These are phyloP conservation scores for Boechera divaricarpa DNA, from an alignment of 345 rosid species.

Conservation along the genomic window DNA sequence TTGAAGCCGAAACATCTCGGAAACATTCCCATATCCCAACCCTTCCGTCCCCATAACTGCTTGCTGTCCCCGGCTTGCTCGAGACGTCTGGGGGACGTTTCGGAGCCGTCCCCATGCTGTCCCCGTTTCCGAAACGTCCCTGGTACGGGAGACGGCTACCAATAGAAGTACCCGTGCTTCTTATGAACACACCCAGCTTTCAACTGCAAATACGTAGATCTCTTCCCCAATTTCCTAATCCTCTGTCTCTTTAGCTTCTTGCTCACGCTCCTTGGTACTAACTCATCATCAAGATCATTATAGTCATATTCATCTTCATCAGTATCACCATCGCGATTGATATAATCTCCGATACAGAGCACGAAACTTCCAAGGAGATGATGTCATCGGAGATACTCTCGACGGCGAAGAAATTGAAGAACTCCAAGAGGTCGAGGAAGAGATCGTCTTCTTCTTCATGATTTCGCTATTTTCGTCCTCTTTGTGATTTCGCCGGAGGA, in stretches of 20 bases:
- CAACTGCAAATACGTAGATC: constrained; percentile 28
- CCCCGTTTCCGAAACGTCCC: too few relatives aligned
- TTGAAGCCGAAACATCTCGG: too few relatives aligned
- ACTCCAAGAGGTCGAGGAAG: background rate
- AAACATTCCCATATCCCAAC: too few relatives aligned
- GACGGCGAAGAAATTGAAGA: background rate
- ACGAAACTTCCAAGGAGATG: background rate
- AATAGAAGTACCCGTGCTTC: constrained; percentile 48
- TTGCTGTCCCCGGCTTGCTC: too few relatives aligned
- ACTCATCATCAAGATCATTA: constrained; percentile 52
- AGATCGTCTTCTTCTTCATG: background rate
- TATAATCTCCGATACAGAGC: background rate
- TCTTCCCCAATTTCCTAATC: constrained; percentile 55
- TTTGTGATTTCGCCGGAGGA: background rate
- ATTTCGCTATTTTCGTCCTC: background rate
- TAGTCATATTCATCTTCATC: constrained; percentile 16
- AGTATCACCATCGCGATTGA: background rate
- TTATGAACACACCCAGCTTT: constrained; percentile 62
- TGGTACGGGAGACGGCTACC: too few relatives aligned
- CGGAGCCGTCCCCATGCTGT: too few relatives aligned
- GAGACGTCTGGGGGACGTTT: too few relatives aligned
- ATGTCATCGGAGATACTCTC: background rate
- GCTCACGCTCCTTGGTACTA: constrained; percentile 34
- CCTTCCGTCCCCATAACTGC: too few relatives aligned
- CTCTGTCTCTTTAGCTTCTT: constrained; percentile 56